phyloP scores from a whole-genome alignment of 441 rosid genomes.

The Breynia disticha region DNA sequence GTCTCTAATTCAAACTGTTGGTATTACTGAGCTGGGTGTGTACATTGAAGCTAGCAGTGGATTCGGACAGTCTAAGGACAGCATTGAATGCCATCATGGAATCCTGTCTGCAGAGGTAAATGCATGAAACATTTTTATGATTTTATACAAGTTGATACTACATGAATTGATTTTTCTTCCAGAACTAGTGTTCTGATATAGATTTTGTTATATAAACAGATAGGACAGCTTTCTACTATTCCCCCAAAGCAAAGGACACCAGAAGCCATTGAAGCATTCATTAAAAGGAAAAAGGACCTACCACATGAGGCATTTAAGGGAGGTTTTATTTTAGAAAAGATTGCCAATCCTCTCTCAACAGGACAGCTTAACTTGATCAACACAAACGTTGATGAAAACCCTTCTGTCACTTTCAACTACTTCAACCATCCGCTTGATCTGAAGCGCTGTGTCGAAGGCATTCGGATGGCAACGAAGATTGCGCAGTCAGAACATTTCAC shows the following conservation, averaged over 20 bases:
- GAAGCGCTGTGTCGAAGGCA: conserved; percentile 56
- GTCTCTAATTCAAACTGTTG: conserved; percentile 78
- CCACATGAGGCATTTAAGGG: conserved; percentile 43
- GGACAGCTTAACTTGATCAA: conserved; percentile 62
- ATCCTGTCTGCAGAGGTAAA: conserved; percentile 65
- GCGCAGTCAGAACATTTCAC: conserved; percentile 54
- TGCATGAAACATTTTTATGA: no score
- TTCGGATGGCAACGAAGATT: conserved; percentile 49
- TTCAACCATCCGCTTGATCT: conserved; percentile 54
- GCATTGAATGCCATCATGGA: no score
- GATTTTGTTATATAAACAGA: conserved; percentile 16
- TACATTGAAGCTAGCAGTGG: conserved; percentile 81
- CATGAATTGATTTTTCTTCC: no score
- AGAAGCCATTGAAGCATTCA: conserved; percentile 39
- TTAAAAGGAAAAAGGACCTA: conserved; percentile 31
- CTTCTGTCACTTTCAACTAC: conserved; percentile 74
- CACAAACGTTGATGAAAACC: conserved; percentile 50
- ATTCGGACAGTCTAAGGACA: no score
- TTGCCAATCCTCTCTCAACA: conserved; percentile 59
- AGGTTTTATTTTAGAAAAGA: conserved; percentile 68
- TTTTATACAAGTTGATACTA: no score
- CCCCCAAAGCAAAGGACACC: conserved; percentile 45
- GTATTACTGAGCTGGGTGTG: conserved; percentile 61
- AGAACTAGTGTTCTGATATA: no score
- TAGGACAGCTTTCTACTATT: conserved; percentile 36